Conservation (phyloP, 495 filamentous ascomycete genomes). For the Aspergillus hancockii region DNA sequence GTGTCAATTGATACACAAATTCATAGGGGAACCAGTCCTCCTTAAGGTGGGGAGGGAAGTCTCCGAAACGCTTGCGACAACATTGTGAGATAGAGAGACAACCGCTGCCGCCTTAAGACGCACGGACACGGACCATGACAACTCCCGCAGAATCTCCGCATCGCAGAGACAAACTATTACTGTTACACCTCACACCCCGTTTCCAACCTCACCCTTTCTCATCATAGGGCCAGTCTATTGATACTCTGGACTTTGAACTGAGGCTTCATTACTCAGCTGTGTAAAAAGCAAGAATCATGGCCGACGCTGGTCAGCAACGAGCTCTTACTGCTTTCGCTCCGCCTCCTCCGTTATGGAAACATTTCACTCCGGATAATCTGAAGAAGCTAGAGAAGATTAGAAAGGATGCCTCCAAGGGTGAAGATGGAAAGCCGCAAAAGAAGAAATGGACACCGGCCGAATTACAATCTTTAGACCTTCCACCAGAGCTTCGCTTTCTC, state of each 20-base stretch:
- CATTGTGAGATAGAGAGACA: neutral
- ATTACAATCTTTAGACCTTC: conserved; percentile 61
- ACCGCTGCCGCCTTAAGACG: conserved; percentile 4
- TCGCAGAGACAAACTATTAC: neutral
- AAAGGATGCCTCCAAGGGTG: conserved; percentile 42
- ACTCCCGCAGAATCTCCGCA: conserved; percentile 16
- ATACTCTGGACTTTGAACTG: neutral
- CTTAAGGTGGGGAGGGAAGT: neutral
- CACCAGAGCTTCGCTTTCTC: conserved; percentile 73
- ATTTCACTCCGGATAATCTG: conserved; percentile 80
- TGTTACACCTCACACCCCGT: neutral
- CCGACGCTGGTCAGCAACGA: conserved; percentile 49
- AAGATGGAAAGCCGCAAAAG: conserved; percentile 34
- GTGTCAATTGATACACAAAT: neutral
- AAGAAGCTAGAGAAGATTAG: conserved; percentile 60
- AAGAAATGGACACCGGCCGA: conserved; percentile 44
- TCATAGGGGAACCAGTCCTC: conserved; percentile 7
- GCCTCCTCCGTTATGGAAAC: conserved; percentile 87
- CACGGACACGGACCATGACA: conserved; percentile 8
- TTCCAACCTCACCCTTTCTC: neutral
- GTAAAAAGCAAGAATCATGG: conserved; percentile 39
- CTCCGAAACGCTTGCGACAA: neutral
- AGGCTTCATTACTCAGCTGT: neutral
- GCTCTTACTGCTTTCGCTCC: conserved; percentile 69
- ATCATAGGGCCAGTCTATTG: neutral